These are phyloP conservation scores for Boletus reticuloceps DNA, from an alignment of 768 basidiomycete species.

Conservation along the genomic window DNA sequence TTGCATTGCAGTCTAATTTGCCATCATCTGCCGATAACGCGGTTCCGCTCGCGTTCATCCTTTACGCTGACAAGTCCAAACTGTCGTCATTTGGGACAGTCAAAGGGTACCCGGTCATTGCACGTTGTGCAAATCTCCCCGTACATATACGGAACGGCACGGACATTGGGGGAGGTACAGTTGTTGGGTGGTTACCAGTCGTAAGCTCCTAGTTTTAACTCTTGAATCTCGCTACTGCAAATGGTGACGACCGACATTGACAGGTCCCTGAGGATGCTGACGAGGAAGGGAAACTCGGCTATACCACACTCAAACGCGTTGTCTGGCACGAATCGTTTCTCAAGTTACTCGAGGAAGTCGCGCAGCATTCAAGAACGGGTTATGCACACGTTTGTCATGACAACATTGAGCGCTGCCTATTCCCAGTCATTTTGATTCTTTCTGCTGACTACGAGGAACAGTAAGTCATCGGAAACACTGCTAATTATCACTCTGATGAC, in stretches of 20 bases:
- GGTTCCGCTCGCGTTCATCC: not conserved
- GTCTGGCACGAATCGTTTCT: constrained; percentile 40
- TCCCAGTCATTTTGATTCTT: constrained; percentile 37
- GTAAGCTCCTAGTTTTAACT: not conserved
- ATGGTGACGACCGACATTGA: not conserved
- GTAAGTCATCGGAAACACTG: constrained; percentile 20
- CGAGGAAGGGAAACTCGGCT: constrained; percentile 30
- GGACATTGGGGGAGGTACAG: constrained; percentile 11
- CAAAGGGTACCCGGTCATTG: constrained; percentile 6
- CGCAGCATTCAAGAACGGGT: constrained; percentile 18
- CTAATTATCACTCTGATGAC: too few species aligned
- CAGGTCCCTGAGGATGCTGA: constrained; percentile 33
- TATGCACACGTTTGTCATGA: constrained; percentile 25
- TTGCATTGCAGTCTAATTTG: not conserved
- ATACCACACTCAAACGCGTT: constrained; percentile 31
- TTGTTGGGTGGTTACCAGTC: constrained; percentile 19
- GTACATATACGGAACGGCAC: constrained; percentile 12
- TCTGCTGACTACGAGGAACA: constrained; percentile 46
- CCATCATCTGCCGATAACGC: not conserved
- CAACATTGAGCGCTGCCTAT: constrained; percentile 25
- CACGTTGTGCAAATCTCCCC: constrained; percentile 15
- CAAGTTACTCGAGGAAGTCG: constrained; percentile 30
- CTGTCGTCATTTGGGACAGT: constrained; percentile 11
- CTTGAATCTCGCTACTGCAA: too few species aligned
- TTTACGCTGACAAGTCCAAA: not conserved